Conservation (phyloP, 2,329 filamentous ascomycete genomes). For the Cytospora mali region DNA sequence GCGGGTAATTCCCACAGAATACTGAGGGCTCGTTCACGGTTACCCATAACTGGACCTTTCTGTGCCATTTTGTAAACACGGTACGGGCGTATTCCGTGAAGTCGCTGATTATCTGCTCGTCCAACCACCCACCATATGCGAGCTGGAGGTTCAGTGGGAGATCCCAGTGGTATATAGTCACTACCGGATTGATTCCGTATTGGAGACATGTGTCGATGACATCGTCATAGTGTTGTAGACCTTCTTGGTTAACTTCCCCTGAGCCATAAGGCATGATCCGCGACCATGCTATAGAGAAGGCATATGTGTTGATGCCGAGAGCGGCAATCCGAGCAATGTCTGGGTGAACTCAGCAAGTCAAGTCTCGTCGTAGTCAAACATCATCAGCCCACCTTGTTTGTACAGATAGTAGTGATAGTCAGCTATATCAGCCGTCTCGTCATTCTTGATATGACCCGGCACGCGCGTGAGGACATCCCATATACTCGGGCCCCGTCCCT, state of each 20-base stretch:
- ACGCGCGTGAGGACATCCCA: constrained; percentile 15
- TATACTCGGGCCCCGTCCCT: constrained; percentile 11
- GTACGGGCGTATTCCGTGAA: constrained; percentile 19
- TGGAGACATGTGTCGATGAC: constrained; percentile 18
- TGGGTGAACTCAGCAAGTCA: neutral
- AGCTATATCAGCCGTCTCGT: constrained; percentile 11
- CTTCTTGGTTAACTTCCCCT: constrained; percentile 5
- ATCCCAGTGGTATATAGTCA: constrained; percentile 15
- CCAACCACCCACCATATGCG: constrained; percentile 13
- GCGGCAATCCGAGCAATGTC: constrained; percentile 17
- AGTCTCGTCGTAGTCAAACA: fast-evolving
- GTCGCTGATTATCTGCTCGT: constrained; percentile 15
- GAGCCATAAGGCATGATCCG: constrained; percentile 17
- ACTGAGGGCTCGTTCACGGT: constrained; percentile 12
- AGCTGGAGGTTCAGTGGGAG: constrained; percentile 17
- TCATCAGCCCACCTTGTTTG: constrained; percentile 2
- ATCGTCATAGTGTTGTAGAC: constrained; percentile 12
- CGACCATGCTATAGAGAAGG: constrained; percentile 16
- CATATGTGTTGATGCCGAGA: constrained; percentile 17
- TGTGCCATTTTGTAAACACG: constrained; percentile 4
- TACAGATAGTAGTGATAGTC: constrained; percentile 14
- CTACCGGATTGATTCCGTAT: constrained; percentile 6
- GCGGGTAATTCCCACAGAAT: constrained; percentile 3
- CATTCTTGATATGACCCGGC: constrained; percentile 3
- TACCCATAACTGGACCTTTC: constrained; percentile 16